A percentile compares a stretch with the other conserved stretches of the same genome.
These are phyloP conservation scores for Luffa aegyptiaca DNA, from an alignment of 306 rosid genomes.

Conservation along the genomic window DNA sequence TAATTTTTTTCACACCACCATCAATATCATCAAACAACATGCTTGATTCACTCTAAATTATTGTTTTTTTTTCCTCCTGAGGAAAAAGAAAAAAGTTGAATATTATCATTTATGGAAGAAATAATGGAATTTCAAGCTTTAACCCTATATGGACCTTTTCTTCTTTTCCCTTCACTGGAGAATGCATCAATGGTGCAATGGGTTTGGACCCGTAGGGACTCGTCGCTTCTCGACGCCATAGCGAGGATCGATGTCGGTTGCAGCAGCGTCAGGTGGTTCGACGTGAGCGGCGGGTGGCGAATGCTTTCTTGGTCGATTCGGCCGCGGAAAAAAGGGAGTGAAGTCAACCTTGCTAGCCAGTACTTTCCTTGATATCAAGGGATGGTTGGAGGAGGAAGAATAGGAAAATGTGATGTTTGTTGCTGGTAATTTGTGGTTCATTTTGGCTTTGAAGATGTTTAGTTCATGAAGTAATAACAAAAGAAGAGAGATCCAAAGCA, in stretches of 20 bases:
- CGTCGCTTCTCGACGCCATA: constrained; percentile 86
- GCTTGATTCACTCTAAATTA: not conserved
- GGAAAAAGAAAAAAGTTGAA: not conserved
- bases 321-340: constrained; percentile 45
- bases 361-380: constrained; percentile 47
- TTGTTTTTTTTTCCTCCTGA: not conserved
- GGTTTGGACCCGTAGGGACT: constrained; percentile 94
- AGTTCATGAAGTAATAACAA: constrained; percentile 45
- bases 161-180: not conserved
- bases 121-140: constrained; percentile 4
- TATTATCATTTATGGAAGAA: not conserved
- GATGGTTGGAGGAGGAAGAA: constrained; percentile 21
- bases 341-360: constrained; percentile 66
- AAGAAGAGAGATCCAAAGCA: constrained; percentile 47
- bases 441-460: constrained; percentile 35
- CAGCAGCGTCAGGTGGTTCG: constrained; percentile 17
- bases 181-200: constrained; percentile 65
- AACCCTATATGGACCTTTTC: not conserved
- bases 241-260: constrained; percentile 57
- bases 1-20: not conserved
- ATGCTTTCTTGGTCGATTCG: constrained; percentile 1
- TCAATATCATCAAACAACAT: not conserved
- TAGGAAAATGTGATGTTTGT: constrained; percentile 16
- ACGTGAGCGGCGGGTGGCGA: not conserved
- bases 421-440: constrained; percentile 20